Base-by-base conservation (phyloP, 2,329 filamentous ascomycete species). In the Fusarium sp. region DNA sequence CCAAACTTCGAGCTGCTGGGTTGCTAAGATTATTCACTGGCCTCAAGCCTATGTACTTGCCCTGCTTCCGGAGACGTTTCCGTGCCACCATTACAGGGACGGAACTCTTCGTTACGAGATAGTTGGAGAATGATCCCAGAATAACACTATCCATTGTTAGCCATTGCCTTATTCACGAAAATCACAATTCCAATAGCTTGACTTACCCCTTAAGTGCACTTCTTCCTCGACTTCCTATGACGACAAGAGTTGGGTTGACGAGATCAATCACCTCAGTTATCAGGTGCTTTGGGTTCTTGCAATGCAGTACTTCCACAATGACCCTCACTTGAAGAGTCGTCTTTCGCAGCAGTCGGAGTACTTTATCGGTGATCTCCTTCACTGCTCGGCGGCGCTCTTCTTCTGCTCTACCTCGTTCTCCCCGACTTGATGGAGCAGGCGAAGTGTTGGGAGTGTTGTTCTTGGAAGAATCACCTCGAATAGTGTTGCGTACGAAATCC, bases 51-150 rank as follows among this genome's bases (percentile, higher is more conserved):
- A 91, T 92, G 77, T 91, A 92, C 77, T 95, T 94, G 77, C 88
- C 90, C 80, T 96, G 92, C 79, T 97, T 97, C 48, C 92, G 86
- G 43, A 97, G 84, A 59, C 92, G 91, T 83, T 97, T 97, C 61
- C 96, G 86, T 9, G 96, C 96, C 35, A 98, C 96, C 96, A 99
- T 99, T 62, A 99, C 96, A 0, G 96, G 96, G 17, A 97, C 94
- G 4, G 93, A 97, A 67, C 93, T 97, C 82, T 98, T 98, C 37
- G 94, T 97, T 32, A 99, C 94, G 9, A 99, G 85, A 75, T 99
- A 99, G 77, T 98, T 98, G 63, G 93, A 97, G 79, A 99, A 98
- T 0, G 94, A 97, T 26, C 96, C 96, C 30, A 99, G 86, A 63
- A 99, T 90, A 22, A 97, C 95, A 76, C 94, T 96, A 72, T 47